Conservation (phyloP, 164 flowering plant genomes). For the Berberis vulgaris region DNA sequence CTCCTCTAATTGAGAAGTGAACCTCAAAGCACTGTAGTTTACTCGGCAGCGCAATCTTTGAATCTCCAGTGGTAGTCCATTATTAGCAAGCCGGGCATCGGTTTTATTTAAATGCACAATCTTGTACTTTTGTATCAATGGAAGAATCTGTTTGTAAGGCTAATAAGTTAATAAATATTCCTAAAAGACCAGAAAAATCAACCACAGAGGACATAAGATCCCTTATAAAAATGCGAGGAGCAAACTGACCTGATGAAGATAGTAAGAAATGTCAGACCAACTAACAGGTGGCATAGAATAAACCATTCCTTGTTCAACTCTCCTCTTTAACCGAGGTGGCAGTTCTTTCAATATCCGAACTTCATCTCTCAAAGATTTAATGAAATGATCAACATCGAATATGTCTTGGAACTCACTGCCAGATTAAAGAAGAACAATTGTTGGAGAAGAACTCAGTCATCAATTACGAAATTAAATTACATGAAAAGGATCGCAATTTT, state of each 20-base stretch:
- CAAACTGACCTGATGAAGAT: slow-evolving; percentile 45
- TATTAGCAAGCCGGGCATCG: slow-evolving; percentile 78
- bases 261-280: slow-evolving; percentile 83
- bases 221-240: not conserved
- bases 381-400: slow-evolving; percentile 80
- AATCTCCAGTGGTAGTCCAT: slow-evolving; percentile 55
- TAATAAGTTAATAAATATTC: not conserved
- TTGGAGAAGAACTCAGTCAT: not conserved
- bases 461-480: not conserved
- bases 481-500: not conserved
- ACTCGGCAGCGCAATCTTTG: slow-evolving; percentile 84
- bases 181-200: not conserved
- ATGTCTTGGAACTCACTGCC: slow-evolving; percentile 77
- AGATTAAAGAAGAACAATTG: slow-evolving; percentile 6
- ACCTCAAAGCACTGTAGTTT: slow-evolving; percentile 56
- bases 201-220: not conserved
- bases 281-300: slow-evolving; percentile 73
- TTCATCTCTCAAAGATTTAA: slow-evolving; percentile 72
- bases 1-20: slow-evolving; percentile 78
- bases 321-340: slow-evolving; percentile 59
- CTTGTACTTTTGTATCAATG: slow-evolving; percentile 62
- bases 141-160: slow-evolving; percentile 53
- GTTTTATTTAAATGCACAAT: slow-evolving; percentile 73
- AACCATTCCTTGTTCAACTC: slow-evolving; percentile 43
- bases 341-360: slow-evolving; percentile 67